phyloP scores from a whole-genome alignment of 352 stramenopile species.

The Phytophthora idaei region DNA sequence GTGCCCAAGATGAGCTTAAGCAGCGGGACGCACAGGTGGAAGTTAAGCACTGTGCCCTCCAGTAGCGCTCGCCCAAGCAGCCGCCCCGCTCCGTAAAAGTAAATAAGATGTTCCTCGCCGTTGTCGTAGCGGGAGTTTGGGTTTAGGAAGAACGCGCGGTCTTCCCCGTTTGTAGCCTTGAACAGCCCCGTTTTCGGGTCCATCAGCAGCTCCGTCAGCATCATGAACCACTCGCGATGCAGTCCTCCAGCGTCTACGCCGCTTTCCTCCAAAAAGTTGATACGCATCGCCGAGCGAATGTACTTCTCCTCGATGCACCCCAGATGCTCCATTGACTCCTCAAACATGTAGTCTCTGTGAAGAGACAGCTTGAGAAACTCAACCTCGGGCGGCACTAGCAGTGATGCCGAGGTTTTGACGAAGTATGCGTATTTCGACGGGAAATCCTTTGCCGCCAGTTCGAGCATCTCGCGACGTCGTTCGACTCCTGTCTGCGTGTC shows the following conservation, averaged over 20 bases:
- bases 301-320: slow-evolving; percentile 57
- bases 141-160: slow-evolving; percentile 72
- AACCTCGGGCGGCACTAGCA: slow-evolving; percentile 47
- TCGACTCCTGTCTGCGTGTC: slow-evolving; percentile 34
- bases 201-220: slow-evolving; percentile 70
- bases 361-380: slow-evolving; percentile 58
- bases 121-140: slow-evolving; percentile 60
- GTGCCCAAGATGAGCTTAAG: slow-evolving; percentile 98
- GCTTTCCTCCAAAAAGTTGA: slow-evolving; percentile 84
- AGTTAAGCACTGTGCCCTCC: slow-evolving; percentile 94
- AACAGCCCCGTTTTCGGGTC: slow-evolving; percentile 60
- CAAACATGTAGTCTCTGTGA: slow-evolving; percentile 57
- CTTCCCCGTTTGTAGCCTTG: slow-evolving; percentile 49
- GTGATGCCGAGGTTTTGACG: slow-evolving; percentile 39
- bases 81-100: slow-evolving; percentile 61
- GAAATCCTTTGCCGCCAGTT: slow-evolving; percentile 45
- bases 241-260: slow-evolving; percentile 87
- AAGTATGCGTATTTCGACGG: slow-evolving; percentile 60
- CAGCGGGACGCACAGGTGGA: slow-evolving; percentile 94
- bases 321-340: slow-evolving; percentile 72
- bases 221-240: slow-evolving; percentile 89
- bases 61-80: slow-evolving; percentile 67
- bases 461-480: slow-evolving; percentile 36
- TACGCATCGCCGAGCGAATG: slow-evolving; percentile 65
- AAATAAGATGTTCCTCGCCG: slow-evolving; percentile 72